A percentile compares a stretch with the other conserved stretches of the same genome.
phyloP scores from a whole-genome alignment of 208 protist genomes.

The Wallacemonas sp. region DNA sequence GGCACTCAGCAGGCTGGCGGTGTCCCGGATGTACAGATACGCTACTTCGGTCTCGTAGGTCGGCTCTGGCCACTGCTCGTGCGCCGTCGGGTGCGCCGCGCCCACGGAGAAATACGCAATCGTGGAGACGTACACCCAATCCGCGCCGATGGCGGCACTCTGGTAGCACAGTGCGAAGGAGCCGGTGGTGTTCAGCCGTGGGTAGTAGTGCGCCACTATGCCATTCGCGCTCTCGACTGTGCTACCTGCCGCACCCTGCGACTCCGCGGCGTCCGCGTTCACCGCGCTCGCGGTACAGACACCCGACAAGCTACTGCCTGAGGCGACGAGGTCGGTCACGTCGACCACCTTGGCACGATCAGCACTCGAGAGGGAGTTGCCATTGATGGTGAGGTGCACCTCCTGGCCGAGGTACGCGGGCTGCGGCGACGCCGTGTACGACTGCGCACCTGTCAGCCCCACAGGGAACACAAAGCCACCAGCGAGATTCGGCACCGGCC shows the following conservation, averaged over 20 bases:
- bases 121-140: slow-evolving; percentile 63
- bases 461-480: slow-evolving; percentile 82
- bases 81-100: slow-evolving; percentile 55
- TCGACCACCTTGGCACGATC: slow-evolving; percentile 83
- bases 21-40: slow-evolving; percentile 45
- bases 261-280: slow-evolving; percentile 62
- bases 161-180: slow-evolving; percentile 85
- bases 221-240: slow-evolving; percentile 35
- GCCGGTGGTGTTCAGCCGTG: slow-evolving; percentile 66
- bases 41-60: slow-evolving; percentile 61
- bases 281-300: slow-evolving; percentile 46
- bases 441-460: slow-evolving; percentile 71
- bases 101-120: slow-evolving; percentile 62
- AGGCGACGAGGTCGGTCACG: slow-evolving; percentile 11
- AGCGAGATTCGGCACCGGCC: slow-evolving; percentile 62
- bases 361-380: slow-evolving; percentile 51
- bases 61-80: slow-evolving; percentile 34
- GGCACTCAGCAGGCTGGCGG: slow-evolving; percentile 24
- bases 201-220: slow-evolving; percentile 58
- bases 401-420: slow-evolving; percentile 70
- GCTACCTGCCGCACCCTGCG: slow-evolving; percentile 33
- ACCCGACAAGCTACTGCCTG: slow-evolving; percentile 15
- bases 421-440: slow-evolving; percentile 64
- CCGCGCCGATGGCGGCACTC: slow-evolving; percentile 33
- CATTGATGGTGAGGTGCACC: slow-evolving; percentile 61